Evolutionary conservation across 1,284 basidiomycete species (phyloP), one percentile per base, ranked within the genome.

Genomic region (Tylopilus orsonianus): DNA sequence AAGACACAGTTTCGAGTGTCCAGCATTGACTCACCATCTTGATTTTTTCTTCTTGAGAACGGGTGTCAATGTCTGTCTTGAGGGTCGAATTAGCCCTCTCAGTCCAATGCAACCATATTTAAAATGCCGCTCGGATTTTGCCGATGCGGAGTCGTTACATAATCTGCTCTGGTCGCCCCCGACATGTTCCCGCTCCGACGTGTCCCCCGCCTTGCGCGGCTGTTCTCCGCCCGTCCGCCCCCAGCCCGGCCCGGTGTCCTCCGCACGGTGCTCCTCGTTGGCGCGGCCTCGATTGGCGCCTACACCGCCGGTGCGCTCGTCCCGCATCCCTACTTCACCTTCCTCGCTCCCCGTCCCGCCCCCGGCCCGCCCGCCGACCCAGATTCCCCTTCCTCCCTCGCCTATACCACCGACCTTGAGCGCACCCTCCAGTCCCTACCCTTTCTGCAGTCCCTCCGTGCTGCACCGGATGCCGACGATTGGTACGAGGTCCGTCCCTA

Each of bases 401-500:
- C 75, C 2, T 79, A 89, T 59, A 78, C 75, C 5, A 73, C 73
- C 9, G 65, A 71, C 16, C 74, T 96, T 44, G 94, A 97, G 65
- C 66, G 74, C 16, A 69, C 78, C 37, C 71, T 97, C 5, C 85
- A 90, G 52, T 66, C 72, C 1, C 74, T 96, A 0, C 79, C 83
- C 0, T 55, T 81, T 6, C 80, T 95, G 0, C 65, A 74, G 27
- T 65, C 75, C 30, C 75, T 85, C 43, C 72, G 82, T 30, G 49
- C 64, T 8, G 57, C 64, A n/a, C 62, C 70, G 2, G 79, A 82
- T 53, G 71, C 76, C 0, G 66, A 71, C 26, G 75, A 79, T 27
- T 89, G 86, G 87, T 87, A 89, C 56, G 87, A 90, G 65, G 74
- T 78, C 30, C 80, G 93, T 34, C 93, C 93, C 10, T 94, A 93